Evolutionary conservation across 192 early-diverging fungal species (phyloP), one percentile per base, ranked within the genome.

Genomic region (Gaertneriomyces semiglobifer): DNA sequence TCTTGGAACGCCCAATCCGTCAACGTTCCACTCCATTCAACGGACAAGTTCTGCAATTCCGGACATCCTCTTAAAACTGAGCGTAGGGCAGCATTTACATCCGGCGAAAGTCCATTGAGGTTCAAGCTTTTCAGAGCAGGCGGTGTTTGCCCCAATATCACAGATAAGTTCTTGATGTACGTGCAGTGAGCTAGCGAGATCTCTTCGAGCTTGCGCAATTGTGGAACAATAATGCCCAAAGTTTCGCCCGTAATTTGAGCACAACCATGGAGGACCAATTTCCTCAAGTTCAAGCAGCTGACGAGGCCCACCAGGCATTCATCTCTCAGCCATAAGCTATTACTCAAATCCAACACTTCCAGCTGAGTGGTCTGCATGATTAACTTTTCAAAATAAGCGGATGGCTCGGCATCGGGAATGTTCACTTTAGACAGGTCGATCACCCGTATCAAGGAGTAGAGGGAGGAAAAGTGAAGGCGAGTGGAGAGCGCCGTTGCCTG

Each of bases 381-480:
- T n/a, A 52, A 20, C 50, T 52, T 52, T 6, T 52, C 50, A 6
- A 52, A 52, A 20, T 52, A 52, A 0, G n/a, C n/a, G 20, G n/a
- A 52, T 6, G 20, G n/a, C 50, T 52, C 50, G n/a, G 50, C 50
- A 52, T 52, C 20, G 6, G n/a, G 20, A 18, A 52, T 52, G n/a
- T n/a, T 52, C 50, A 52, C 20, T 52, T 20, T n/a, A 20, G 50
- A 52, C 50, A 52, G 20, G 50, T 52, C 50, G 50, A 52, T 52
- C 0, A 18, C 50, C n/a, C 6, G 50, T 18, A 52, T 52, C 20
- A 52, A 6, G 50, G n/a, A 20, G 6, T 18, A 52, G 3, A 52
- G 50, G 20, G 50, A 52, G 6, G n/a, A 18, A 52, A 52, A 52
- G 50, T 52, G n/a, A n/a, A 52, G n/a, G n/a, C n/a, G 20, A n/a